Evolutionary conservation across 2,329 filamentous ascomycete species (phyloP), one percentile per base, ranked within the genome.

Genomic region (Claviceps sp.): DNA sequence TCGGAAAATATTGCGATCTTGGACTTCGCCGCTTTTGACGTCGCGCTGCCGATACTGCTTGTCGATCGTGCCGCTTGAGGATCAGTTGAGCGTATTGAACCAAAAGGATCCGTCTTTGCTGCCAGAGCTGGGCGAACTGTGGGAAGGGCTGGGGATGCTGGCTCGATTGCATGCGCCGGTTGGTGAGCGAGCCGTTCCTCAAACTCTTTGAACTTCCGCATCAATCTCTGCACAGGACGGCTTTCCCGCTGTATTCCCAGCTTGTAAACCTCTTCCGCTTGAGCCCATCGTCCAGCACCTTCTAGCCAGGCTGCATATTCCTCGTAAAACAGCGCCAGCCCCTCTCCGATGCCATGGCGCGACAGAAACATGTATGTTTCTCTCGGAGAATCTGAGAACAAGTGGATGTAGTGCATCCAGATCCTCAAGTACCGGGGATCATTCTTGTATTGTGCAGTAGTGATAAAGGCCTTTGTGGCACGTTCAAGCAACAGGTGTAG

Each of bases 281-380:
- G 93, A 22, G 75, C 78, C 86, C 89, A 96, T 57, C 91, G 77
- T 14, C 82, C 86, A 6, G 84, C 86, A 39, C 81, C 76, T 70
- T 98, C 93, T 6, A 98, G 74, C 88, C 90, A 97, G 1, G 82
- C 85, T 1, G 93, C 90, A 64, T 95, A 98, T 63, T 97, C 93
- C 65, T 98, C 93, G 68, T 98, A 98, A 67, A 89, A 98, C 3
- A 97, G 73, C 1, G 93, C 93, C 2, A 98, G 77, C 0, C 77
- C 74, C 62, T 96, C 89, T 55, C 91, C 93, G 55, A 98, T 88
- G 56, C 77, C 78, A 64, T 98, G 89, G 49, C 90, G 85, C 13
- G 91, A 85, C 39, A 98, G 76, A 64, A 94, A 98, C 47, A 93
- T 82, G 65, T 90, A 98, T 0, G 87, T 89, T 68, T 98, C 93